Evolutionary conservation across 129 eudicot genomes (phyloP).

Genomic region (Flaveria brownii): DNA sequence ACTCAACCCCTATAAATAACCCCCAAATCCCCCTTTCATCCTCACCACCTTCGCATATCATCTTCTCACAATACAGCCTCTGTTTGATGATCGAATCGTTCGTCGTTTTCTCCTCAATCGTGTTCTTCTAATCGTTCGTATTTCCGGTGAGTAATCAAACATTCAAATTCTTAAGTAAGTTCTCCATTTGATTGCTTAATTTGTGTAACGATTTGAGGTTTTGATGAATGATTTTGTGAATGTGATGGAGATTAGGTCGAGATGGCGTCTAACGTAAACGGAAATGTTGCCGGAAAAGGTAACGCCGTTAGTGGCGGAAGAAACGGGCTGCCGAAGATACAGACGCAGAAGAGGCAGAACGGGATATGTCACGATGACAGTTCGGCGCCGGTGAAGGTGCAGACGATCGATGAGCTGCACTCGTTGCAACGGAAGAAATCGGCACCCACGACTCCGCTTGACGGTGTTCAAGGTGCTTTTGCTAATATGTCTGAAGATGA

Average conservation of each 20-base stretch:
- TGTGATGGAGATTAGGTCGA: conserved; percentile 23
- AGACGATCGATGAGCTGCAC: conserved; percentile 74
- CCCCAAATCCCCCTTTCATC: conserved; percentile 10
- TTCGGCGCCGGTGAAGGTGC: conserved; percentile 61
- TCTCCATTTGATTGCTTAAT: background rate
- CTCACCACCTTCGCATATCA: conserved; percentile 38
- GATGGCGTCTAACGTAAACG: conserved; percentile 57
- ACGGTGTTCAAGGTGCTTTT: conserved; percentile 54
- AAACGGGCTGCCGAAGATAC: conserved; percentile 66
- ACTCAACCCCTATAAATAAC: conserved; percentile 41
- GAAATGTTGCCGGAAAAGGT: conserved; percentile 35
- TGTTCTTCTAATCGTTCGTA: background rate
- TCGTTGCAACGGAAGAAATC: conserved; percentile 73
- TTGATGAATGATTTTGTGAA: conserved; percentile 1
- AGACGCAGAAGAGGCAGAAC: conserved; percentile 42
- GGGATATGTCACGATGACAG: conserved; percentile 66
- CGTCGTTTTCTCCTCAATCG: conserved; percentile 18
- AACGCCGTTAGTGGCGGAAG: conserved; percentile 44
- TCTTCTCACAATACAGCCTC: background rate
- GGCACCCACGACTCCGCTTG: conserved; percentile 68
- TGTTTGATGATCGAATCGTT: conserved; percentile 46
- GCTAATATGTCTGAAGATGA: conserved; percentile 54
- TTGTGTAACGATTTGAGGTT: background rate
- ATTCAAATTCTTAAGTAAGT: background rate
- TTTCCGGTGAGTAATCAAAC: conserved; percentile 27